Evolutionary conservation across 106 monocot genomes (phyloP).

Genomic region (Narthecium ossifragum): DNA sequence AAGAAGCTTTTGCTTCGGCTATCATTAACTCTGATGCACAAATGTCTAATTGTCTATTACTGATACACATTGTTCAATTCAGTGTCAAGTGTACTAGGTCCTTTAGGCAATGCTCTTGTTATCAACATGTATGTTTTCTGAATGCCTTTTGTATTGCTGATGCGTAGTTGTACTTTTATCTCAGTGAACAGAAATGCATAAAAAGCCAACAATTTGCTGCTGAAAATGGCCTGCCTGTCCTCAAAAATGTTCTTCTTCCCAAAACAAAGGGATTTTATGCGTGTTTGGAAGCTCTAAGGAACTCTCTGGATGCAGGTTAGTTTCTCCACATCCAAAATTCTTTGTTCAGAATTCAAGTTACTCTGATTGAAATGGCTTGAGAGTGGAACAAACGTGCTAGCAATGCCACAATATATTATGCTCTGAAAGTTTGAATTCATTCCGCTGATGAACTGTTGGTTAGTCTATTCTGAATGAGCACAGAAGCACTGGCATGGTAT

Average conservation of each 20-base stretch:
- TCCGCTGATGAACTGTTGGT: too few relatives aligned
- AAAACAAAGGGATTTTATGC: constrained; percentile 78
- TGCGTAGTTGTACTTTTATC: constrained; percentile 8
- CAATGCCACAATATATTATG: too few relatives aligned
- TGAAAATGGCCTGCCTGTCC: constrained; percentile 77
- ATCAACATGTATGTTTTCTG: too few relatives aligned
- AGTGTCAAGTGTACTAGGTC: too few relatives aligned
- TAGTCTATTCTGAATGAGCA: too few relatives aligned
- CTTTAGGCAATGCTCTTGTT: too few relatives aligned
- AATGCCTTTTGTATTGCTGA: not conserved
- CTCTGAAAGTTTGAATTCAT: too few relatives aligned
- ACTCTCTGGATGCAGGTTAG: constrained; percentile 74
- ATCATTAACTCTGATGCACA: not conserved
- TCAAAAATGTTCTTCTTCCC: constrained; percentile 84
- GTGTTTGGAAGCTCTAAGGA: constrained; percentile 60
- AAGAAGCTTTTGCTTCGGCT: not conserved
- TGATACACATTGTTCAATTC: too few relatives aligned
- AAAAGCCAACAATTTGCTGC: constrained; percentile 76
- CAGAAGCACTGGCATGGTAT: too few relatives aligned
- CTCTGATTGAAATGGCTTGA: too few relatives aligned
- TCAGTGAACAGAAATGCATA: constrained; percentile 79
- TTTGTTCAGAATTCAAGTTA: not conserved
- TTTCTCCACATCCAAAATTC: constrained; percentile 2
- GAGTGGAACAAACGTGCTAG: too few relatives aligned
- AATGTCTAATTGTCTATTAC: too few relatives aligned